Percentiles rank a stretch among this genome's conserved stretches.
Evolutionary conservation across 2,329 filamentous ascomycete genomes (phyloP).

Genomic region (Penicillium sp.): DNA sequence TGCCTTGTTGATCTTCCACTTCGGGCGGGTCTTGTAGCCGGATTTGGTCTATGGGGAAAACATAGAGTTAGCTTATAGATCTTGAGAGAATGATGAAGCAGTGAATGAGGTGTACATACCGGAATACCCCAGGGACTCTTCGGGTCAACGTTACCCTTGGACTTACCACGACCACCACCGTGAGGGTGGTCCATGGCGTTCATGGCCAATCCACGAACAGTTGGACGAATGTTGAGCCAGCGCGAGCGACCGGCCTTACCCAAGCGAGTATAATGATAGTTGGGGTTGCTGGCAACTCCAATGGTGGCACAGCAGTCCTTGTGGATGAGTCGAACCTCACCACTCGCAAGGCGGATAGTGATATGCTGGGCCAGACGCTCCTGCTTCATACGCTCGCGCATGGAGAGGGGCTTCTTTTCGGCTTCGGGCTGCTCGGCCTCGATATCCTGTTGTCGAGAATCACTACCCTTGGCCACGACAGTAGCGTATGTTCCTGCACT

Average conservation of each 20-base stretch:
- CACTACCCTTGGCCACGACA: slow-evolving; percentile 79
- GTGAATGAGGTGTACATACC: slow-evolving; percentile 58
- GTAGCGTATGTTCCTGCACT: slow-evolving; percentile 91
- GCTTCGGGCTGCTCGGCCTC: slow-evolving; percentile 51
- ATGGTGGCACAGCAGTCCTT: slow-evolving; percentile 94
- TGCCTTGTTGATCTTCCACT: slow-evolving; percentile 87
- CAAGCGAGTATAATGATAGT: slow-evolving; percentile 85
- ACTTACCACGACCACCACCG: slow-evolving; percentile 98
- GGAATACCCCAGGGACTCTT: slow-evolving; percentile 96
- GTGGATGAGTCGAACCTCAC: slow-evolving; percentile 85
- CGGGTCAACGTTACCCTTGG: slow-evolving; percentile 94
- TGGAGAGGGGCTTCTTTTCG: slow-evolving; percentile 35
- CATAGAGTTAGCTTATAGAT: not conserved
- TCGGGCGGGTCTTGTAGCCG: slow-evolving; percentile 83
- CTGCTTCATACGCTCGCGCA: slow-evolving; percentile 41
- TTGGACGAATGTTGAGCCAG: slow-evolving; percentile 92
- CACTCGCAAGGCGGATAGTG: slow-evolving; percentile 83
- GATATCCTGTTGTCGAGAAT: slow-evolving; percentile 57
- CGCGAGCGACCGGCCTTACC: slow-evolving; percentile 93
- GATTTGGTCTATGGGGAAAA: slow-evolving; percentile 49
- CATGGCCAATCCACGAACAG: slow-evolving; percentile 97
- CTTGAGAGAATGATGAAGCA: not conserved
- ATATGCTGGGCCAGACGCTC: slow-evolving; percentile 74
- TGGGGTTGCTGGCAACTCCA: slow-evolving; percentile 88
- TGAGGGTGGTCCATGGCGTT: slow-evolving; percentile 98